phyloP scores from a whole-genome alignment of 208 protist genomes.

The Leishmania braziliensis region DNA sequence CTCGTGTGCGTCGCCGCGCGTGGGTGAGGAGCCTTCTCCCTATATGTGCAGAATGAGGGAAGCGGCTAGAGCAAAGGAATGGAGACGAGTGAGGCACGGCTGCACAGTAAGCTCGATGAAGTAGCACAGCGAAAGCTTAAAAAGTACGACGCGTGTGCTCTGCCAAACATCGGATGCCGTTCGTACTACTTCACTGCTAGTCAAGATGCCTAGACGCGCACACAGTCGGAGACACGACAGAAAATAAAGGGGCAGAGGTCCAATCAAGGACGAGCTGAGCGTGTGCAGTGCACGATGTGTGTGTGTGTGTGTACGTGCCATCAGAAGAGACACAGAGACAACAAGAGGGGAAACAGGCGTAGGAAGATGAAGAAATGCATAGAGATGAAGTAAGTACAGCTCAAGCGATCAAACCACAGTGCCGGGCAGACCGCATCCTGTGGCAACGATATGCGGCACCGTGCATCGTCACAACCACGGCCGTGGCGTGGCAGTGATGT shows the following conservation, averaged over 20 bases:
- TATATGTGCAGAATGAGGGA: not conserved
- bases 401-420: not conserved
- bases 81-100: not conserved
- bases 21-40: not conserved
- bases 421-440: not conserved
- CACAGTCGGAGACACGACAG: not conserved
- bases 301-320: not conserved
- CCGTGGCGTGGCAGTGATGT: not conserved
- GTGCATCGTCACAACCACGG: not conserved
- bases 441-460: not conserved
- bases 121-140: not conserved
- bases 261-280: not conserved
- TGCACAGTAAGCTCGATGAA: not conserved
- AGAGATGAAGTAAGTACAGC: not conserved
- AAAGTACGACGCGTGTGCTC: not conserved
- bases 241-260: not conserved
- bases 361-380: not conserved
- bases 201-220: not conserved
- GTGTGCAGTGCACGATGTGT: not conserved
- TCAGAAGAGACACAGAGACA: conserved; percentile 15
- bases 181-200: not conserved
- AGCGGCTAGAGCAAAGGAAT: conserved; percentile 14
- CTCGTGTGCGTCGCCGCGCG: not conserved
- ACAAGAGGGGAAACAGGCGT: not conserved
- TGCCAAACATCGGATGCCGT: not conserved